phyloP scores from a whole-genome alignment of 805 yeast species.

The Pichia ethanolica region DNA sequence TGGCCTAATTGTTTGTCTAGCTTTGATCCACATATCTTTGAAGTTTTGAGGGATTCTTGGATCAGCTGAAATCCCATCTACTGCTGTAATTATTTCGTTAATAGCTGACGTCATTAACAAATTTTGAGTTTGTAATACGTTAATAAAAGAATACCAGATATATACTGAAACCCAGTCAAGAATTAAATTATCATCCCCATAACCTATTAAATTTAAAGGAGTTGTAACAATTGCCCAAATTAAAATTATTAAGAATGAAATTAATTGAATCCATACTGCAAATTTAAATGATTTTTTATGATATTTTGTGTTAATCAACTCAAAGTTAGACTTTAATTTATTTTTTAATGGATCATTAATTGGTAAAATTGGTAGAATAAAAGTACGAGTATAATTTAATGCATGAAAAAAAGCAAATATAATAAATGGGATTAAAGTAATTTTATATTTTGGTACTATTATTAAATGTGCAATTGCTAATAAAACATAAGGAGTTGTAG shows the following conservation, averaged over 20 bases:
- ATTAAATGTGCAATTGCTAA: constrained; percentile 48
- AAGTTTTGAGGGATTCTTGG: constrained; percentile 43
- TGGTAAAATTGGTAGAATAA: constrained; percentile 53
- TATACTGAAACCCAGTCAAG: constrained; percentile 47
- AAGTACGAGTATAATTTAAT: constrained; percentile 58
- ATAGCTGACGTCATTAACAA: constrained; percentile 49
- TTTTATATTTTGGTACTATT: constrained; percentile 49
- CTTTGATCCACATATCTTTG: constrained; percentile 38
- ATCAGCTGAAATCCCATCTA: constrained; percentile 42
- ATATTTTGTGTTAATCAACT: constrained; percentile 40
- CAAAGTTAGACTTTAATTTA: constrained; percentile 23
- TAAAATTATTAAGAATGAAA: constrained; percentile 21
- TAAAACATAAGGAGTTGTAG: constrained; percentile 48
- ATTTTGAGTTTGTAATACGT: constrained; percentile 71
- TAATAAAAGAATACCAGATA: constrained; percentile 56
- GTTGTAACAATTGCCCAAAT: constrained; percentile 29
- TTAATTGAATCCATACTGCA: constrained; percentile 51
- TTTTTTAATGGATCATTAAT: constrained; percentile 20
- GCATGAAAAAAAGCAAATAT: constrained; percentile 79
- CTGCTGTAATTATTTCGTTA: constrained; percentile 2
- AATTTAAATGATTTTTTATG: constrained; percentile 52
- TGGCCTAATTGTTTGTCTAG: constrained; percentile 28
- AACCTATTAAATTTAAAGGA: constrained; percentile 11
- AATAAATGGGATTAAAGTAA: constrained; percentile 66
- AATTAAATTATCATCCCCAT: constrained; percentile 9